Evolutionary conservation across 495 filamentous ascomycete genomes (phyloP), one percentile per base, ranked within the genome.

Genomic region (Polyplosphaeria fusca): DNA sequence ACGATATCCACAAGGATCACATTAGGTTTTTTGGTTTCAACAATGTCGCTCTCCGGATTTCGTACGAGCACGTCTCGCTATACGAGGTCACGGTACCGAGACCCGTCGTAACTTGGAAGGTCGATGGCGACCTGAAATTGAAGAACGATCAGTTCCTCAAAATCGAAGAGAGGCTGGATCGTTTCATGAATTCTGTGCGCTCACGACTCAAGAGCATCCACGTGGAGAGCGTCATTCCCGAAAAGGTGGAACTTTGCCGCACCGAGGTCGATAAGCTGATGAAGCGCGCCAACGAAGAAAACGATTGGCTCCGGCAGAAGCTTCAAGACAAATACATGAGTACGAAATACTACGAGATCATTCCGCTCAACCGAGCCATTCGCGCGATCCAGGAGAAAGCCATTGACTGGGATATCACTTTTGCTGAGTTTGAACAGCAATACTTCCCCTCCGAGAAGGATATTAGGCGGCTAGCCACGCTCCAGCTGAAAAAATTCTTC

Each of bases 361-460:
- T 95, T 42, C 94, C 94, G 0, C 74, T 97, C 47, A 99, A 97
- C 60, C 76, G 85, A 51, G 88, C 91, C 27, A 79, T 96, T 38
- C 81, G 92, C 66, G 85, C 85, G 23, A 88, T 95, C 74, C 86
- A 96, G 60, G 91, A 96, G 67, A 95, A 89, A 61, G 91, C 91
- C 7, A 84, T 88, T 5, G 88, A 90, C 61, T 99, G 94, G 94
- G 94, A 99, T 63, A 82, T 81, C 20, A 81, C 80, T 2, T 99
- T 99, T 70, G 81, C 82, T 28, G 85, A 88, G 27, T 96, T 99
- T 55, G 94, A 99, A 65, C 82, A 82, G 46, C 88, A 91, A 59
- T 99, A 93, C 71, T 91, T 99, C 67, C 89, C 89, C 14, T 96
- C 91, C 0, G 94, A 99, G 64, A 97, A 96, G 64, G 94, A 99